Evolutionary conservation across 257 asterid species (phyloP).

Genomic region (Euphrasia confusa): DNA sequence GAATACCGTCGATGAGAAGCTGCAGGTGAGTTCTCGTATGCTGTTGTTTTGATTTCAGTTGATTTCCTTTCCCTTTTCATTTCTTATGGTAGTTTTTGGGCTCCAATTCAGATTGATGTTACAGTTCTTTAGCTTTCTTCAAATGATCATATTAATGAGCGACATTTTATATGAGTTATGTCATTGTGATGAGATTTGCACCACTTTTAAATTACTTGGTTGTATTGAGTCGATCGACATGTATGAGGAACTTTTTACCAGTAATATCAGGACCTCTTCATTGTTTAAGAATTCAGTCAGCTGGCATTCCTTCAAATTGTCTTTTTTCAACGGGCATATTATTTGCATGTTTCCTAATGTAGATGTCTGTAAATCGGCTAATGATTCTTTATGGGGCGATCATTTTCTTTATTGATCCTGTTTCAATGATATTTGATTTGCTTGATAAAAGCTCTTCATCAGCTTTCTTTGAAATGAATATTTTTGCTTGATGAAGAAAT

Average conservation of each 20-base stretch:
- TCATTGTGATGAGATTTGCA: not conserved
- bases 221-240: not conserved
- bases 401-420: not conserved
- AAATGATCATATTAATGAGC: not conserved
- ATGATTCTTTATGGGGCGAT: not conserved
- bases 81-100: no score
- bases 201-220: no score
- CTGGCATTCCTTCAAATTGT: not conserved
- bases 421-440: conserved; percentile 4
- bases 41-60: not conserved
- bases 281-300: not conserved
- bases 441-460: conserved; percentile 1
- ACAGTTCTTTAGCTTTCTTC: not conserved
- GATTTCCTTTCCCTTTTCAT: no score
- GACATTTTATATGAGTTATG: not conserved
- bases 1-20: conserved; percentile 59
- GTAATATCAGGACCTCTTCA: not conserved
- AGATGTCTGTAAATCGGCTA: conserved; percentile 5
- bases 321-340: not conserved
- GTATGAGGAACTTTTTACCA: not conserved
- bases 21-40: conserved; percentile 57
- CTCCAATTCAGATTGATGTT: not conserved
- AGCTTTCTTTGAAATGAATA: no score
- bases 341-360: conserved; percentile 1
- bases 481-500: no score